phyloP scores from a whole-genome alignment of 2,329 filamentous ascomycete species.

The Trichoderma sp. region DNA sequence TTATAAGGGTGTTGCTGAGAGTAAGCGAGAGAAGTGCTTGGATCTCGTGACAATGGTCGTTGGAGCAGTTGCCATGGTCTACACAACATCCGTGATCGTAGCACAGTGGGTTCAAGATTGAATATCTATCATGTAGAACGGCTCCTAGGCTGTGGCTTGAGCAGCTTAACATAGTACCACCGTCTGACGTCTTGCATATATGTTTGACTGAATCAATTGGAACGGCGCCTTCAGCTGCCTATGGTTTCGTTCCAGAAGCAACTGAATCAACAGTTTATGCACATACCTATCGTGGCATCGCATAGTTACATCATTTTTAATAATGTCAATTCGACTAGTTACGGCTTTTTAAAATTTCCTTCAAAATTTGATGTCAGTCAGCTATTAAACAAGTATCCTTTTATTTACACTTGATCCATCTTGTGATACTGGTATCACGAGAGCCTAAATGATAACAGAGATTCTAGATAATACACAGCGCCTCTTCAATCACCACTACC shows the following conservation, averaged over 20 bases:
- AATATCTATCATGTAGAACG: neutral
- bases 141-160: neutral
- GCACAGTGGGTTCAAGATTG: constrained; percentile 33
- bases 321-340: too few relatives aligned
- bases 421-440: neutral
- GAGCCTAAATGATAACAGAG: neutral
- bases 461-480: neutral
- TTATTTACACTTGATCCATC: too few relatives aligned
- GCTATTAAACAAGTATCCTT: too few relatives aligned
- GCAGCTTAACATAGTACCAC: neutral
- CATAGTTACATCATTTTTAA: too few relatives aligned
- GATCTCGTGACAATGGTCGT: constrained; percentile 62
- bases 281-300: too few relatives aligned
- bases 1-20: constrained; percentile 62
- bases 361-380: too few relatives aligned
- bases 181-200: neutral
- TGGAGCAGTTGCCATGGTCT: constrained; percentile 65
- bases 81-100: constrained; percentile 62
- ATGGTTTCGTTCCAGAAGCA: neutral
- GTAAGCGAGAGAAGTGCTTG: constrained; percentile 50
- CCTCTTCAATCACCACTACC: neutral
- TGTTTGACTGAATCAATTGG: neutral
- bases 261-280: too few relatives aligned
- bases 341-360: too few relatives aligned
- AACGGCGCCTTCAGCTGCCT: neutral